Evolutionary conservation across 306 rosid species (phyloP), one percentile per base, ranked within the genome.

Genomic region (Corylus avellana): DNA sequence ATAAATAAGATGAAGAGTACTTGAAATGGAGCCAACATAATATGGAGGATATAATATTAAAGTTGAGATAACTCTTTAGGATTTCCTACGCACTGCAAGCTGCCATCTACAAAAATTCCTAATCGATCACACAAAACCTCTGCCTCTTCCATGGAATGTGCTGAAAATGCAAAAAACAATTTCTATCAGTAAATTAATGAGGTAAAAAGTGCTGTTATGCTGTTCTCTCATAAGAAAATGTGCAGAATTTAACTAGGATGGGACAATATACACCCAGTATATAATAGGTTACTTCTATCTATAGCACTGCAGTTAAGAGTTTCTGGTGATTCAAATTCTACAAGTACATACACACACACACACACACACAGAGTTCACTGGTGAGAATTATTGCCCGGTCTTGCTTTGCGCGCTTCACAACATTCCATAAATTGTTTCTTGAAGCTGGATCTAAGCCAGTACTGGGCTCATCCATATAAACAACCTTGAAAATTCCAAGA

Each of bases 121-220:
- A 92, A 73, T 82, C 98, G 91, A 75, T 92, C 97, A 57, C 97
- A 94, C 49, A 92, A 82, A 57, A 87, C 93, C 79, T 94, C 97
- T 55, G 97, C 98, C 86, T 94, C 97, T 86, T 94, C 98, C 97
- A 91, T 92, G 71, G 97, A 94, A 89, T 94, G 97, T 54, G 97
- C 97, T 94, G 94, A 84, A 84, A 62, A 70, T 6, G 77, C 25
- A 73, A 22, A 79, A 22, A 66, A 84, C 42, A 74, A 75, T 82
- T 46, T 74, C 72, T 63, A 77, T 56, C 58, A 77, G 74, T 81
- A 20, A 22, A 17, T 62, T 48, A 39, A 12, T 77, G 47, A 50
- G 47, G 68, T 46, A 68, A 27, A 77, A 73, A 51, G 12, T 37
- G 49, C 53, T 50, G 14, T 39, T 53, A 61, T 62, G 22, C 37